Base-by-base conservation (phyloP, 768 basidiomycete species). In the Hypholoma sublateritium region DNA sequence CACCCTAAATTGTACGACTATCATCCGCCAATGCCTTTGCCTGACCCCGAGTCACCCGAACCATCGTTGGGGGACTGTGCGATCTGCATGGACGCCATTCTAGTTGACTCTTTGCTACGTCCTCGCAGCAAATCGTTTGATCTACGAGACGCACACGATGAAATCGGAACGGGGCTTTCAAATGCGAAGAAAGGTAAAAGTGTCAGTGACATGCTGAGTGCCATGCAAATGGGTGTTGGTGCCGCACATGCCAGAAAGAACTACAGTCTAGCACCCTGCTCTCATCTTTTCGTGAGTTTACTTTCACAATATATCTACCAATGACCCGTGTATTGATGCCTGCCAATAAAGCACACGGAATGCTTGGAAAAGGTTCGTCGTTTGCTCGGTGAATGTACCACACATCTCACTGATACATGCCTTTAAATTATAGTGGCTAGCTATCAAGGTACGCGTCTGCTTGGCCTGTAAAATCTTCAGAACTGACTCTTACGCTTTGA, bases 11-110 rank as follows among this genome's bases (percentile, higher is more conserved):
- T 77, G 16, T 92, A 95, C 72, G 83, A 96, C 67, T 97, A 96
- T 65, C 94, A 95, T 69, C 94, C 93, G 6, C 76, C 80, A 2
- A 73, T 96, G 37, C 88, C 91, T 0, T 60, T 82, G 1, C 78
- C 86, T 0, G 90, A 93, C 65, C 68, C 88, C 0, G 92, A 94
- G 68, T 80, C 89, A 2, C 86, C 87, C 1, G 87, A 88, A 44
- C 84, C 87, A 61, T 81, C 88, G 2, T 73, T 93, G 14, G 93
- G 91, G 6, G 92, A 95, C 67, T 97, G 94, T 64, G 84, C 92
- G 5, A 95, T 97, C 51, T 96, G 94, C 65, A 95, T 96, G 92
- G 94, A 96, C 56, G 80, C 85, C 4, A 95, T 95, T 60, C 65
- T 82, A 39, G 68, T 82, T 22, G 81, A 85, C 43, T 73, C 79